Base-by-base conservation (phyloP, 2,329 filamentous ascomycete species). In the Pseudomassariella vexata region DNA sequence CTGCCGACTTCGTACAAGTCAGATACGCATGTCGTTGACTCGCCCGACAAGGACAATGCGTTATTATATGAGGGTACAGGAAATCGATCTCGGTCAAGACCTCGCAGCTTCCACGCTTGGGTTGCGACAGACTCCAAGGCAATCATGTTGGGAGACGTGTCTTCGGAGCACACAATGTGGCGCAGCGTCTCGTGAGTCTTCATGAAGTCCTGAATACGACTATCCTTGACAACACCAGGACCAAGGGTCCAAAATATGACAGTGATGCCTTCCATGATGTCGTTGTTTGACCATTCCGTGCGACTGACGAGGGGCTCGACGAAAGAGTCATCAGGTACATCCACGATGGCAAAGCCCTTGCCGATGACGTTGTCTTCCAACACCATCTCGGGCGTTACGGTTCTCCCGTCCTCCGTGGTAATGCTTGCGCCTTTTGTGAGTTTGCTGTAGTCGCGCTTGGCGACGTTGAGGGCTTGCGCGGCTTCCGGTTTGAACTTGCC, bases 351-450 rank as follows among this genome's bases (percentile, higher is more conserved):
- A 41, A 95, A 68, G 3, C 86, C 89, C 34, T 69, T 74, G 9
- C 88, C 88, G 5, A 73, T 68, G 34, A 78, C 70, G 3, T 70
- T 60, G 9, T 79, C 65, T 2, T 73, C 86, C 31, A 98, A 52
- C 2, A 96, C 88, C 81, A 94, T 92, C 0, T 92, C 84, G 2
- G 90, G 82, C 0, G 82, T 92, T 19, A 98, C 75, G 0, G 70
- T 72, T 6, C 65, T 68, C 5, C 86, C 88, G 46, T 82, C 72
- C 10, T 67, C 62, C 16, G 76, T 78, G 32, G 65, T 60, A 2
- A 92, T 78, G 28, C 57, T 78, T 40, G 79, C 43, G 3, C 88
- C 87, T 2, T 49, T 53, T 0, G 80, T 68, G 25, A 98, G 66
- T 9, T 55, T 47, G 21, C 66, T 66, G 55, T 71, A 94, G 29